A percentile compares a stretch with the other conserved stretches of the same genome.
Conservation (phyloP, 306 rosid genomes). For the Echinosophora koreensis region DNA sequence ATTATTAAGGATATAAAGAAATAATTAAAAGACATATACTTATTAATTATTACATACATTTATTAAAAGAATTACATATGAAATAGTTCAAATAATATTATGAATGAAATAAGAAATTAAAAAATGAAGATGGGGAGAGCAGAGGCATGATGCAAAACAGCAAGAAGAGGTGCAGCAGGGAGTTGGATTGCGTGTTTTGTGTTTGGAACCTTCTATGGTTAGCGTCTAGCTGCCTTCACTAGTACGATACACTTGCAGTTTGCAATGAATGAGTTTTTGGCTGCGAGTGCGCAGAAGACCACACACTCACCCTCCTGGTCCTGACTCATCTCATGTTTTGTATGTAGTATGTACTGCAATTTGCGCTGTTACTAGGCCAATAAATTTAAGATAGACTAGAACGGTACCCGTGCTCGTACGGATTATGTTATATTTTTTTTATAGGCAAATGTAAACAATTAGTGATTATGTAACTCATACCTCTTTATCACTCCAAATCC, state of each 20-base stretch:
- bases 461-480: no score
- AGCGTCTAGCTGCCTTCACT: neutral
- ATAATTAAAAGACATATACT: no score
- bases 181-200: neutral
- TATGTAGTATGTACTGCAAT: neutral
- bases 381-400: no score
- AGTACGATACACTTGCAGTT: neutral
- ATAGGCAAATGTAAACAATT: no score
- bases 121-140: neutral
- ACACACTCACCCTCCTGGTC: slow-evolving; percentile 9
- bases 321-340: neutral
- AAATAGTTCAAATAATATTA: no score
- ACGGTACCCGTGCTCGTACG: no score
- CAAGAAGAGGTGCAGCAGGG: neutral
- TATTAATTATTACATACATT: no score
- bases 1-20: no score
- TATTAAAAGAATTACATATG: no score
- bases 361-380: neutral
- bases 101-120: neutral
- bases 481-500: no score
- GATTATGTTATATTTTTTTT: no score
- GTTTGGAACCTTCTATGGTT: neutral
- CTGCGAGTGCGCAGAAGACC: slow-evolving; percentile 26
- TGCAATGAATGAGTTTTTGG: slow-evolving; percentile 20
- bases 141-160: neutral